Evolutionary conservation across 345 rosid species (phyloP).

Genomic region (sweet orange (Citrus sinensis)): DVS_A1.0 CM039169.1:29924501-29925000

Average conservation of each 20-base stretch:
- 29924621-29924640: constrained; percentile 21
- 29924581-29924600: constrained; percentile 65
- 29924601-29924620: constrained; percentile 46
- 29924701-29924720: constrained; percentile 48
- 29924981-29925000: constrained; percentile 1
- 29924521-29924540: constrained; percentile 69
- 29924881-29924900: neutral
- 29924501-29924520: constrained; percentile 67
- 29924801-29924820: constrained; percentile 86
- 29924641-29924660: constrained; percentile 35
- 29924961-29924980: neutral
- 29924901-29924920: neutral
- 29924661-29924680: constrained; percentile 27
- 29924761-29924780: constrained; percentile 93
- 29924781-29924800: constrained; percentile 80
- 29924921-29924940: neutral
- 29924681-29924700: constrained; percentile 58
- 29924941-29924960: neutral
- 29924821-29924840: constrained; percentile 94
- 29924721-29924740: constrained; percentile 87
- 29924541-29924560: constrained; percentile 87
- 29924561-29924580: constrained; percentile 45
- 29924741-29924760: constrained; percentile 90
- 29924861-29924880: constrained; percentile 35
- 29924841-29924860: constrained; percentile 97